Base-by-base conservation (phyloP, 179 eudicot species). In the Patellifolia procumbens region DNA sequence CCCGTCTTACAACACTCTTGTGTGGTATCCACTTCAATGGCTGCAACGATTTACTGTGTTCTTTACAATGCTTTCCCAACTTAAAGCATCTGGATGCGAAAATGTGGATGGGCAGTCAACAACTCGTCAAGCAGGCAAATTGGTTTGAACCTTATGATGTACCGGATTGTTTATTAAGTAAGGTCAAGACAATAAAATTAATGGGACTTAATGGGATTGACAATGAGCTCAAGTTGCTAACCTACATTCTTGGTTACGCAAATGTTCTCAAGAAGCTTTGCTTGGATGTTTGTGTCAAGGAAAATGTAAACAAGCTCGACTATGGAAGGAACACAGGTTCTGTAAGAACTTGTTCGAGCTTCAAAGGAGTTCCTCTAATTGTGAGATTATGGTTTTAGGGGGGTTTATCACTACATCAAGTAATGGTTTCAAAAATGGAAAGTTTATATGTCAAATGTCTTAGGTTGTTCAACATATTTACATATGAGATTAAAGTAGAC, bases 301-400 rank as follows among this genome's bases (percentile, higher is more conserved):
- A n/a, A 15, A 65, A 8, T 28, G 42, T 4, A 15, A 69, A 31
- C 24, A 29, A 12, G 6, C 9, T 24, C 45, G 29, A 49, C 37
- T 49, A 2, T 48, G n/a, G 42, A 48, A 16, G 59, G 73, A 70
- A 49, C 13, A 13, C 19, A 17, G 17, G 60, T 48, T 70, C 34
- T 70, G 73, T 49, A 48, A 12, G 39, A 4, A 12, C 15, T 49
- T 69, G 43, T 69, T 69, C 73, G 49, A 69, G 24, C 73, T 69
- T 51, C 73, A 59, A 28, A 70, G 59, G 24, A 49, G 24, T 29
- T 49, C 60, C 6, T 4, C n/a, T n/a, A n/a, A n/a, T n/a, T n/a
- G n/a, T n/a, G n/a, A n/a, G n/a, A n/a, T n/a, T n/a, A n/a, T n/a
- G n/a, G n/a, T n/a, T n/a, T n/a, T n/a, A n/a, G n/a, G n/a, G n/a